Percentiles rank a stretch among this genome's conserved stretches.
Conservation (phyloP, 495 filamentous ascomycete genomes). For the Astrothelium macrocarpum region DNA sequence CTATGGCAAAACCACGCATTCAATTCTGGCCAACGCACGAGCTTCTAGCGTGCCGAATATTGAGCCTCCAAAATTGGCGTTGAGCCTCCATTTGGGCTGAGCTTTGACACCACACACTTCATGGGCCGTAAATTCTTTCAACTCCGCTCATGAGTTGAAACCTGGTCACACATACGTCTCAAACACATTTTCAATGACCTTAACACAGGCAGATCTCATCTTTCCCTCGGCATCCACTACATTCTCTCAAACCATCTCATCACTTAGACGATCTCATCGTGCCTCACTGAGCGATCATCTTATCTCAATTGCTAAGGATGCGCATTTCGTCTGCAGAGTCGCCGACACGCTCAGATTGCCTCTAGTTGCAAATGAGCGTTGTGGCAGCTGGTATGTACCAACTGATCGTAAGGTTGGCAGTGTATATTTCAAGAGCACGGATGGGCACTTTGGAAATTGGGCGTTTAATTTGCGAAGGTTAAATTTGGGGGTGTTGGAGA, state of each 20-base stretch:
- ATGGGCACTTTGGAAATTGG: conserved; percentile 87
- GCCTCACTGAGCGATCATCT: conserved; percentile 74
- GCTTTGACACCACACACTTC: no score
- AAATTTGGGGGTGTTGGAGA: conserved; percentile 67
- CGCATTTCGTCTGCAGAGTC: conserved; percentile 27
- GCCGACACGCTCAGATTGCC: conserved; percentile 44
- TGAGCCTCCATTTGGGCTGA: no score
- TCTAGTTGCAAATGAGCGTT: conserved; percentile 85
- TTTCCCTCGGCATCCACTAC: conserved; percentile 22
- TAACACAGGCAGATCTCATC: conserved; percentile 23
- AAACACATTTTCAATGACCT: not conserved
- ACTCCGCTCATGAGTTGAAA: no score
- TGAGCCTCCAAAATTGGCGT: no score
- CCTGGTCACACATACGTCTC: not conserved
- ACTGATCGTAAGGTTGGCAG: conserved; percentile 55
- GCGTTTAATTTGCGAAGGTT: conserved; percentile 73
- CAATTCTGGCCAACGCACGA: no score
- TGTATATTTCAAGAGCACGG: conserved; percentile 95
- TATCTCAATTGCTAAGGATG: conserved; percentile 36
- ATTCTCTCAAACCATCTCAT: conserved; percentile 34
- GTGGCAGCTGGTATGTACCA: conserved; percentile 90
- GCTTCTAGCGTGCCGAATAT: no score
- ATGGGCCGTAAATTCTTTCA: no score
- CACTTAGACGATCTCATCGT: conserved; percentile 62
- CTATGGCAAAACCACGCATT: no score